Evolutionary conservation across 179 eudicot genomes (phyloP).

Genomic region (Heliamphora pulchella): DNA sequence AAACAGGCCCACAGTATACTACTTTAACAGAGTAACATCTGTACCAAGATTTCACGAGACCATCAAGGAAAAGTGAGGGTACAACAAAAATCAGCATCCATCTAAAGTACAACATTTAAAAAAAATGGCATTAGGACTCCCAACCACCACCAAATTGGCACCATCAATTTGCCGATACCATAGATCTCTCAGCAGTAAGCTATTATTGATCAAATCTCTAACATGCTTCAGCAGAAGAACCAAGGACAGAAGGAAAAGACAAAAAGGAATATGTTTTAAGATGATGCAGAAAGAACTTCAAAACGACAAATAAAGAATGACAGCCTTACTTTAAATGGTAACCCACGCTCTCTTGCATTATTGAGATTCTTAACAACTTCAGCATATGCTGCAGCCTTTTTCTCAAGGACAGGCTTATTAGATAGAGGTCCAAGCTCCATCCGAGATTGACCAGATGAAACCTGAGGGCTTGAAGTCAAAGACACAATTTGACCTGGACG

Average conservation of each 20-base stretch:
- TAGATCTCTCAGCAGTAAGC: background rate
- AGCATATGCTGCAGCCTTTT: conserved; percentile 73
- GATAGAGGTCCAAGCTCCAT: conserved; percentile 59
- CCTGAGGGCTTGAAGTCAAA: conserved; percentile 47
- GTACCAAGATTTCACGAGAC: background rate
- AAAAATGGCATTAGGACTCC: background rate
- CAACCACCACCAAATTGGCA: background rate
- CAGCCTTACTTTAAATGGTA: conserved; percentile 60
- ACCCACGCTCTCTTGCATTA: conserved; percentile 68
- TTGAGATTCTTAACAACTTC: conserved; percentile 70
- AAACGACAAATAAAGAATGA: background rate
- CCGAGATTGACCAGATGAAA: conserved; percentile 46
- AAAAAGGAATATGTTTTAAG: background rate
- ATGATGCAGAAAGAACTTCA: conserved; percentile 12
- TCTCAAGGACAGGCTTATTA: conserved; percentile 60
- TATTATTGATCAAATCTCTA: background rate
- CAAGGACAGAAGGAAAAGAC: background rate
- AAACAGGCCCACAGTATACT: too few relatives aligned
- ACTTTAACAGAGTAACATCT: conserved; percentile 6
- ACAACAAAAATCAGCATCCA: background rate
- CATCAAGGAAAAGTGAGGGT: background rate
- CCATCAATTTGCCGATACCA: background rate
- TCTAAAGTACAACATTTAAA: background rate
- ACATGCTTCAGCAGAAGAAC: conserved; percentile 9
- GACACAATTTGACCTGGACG: conserved; percentile 57